These are phyloP conservation scores for Prosopis cineraria DNA, from an alignment of 306 rosid genomes.

Conservation along the genomic window DNA sequence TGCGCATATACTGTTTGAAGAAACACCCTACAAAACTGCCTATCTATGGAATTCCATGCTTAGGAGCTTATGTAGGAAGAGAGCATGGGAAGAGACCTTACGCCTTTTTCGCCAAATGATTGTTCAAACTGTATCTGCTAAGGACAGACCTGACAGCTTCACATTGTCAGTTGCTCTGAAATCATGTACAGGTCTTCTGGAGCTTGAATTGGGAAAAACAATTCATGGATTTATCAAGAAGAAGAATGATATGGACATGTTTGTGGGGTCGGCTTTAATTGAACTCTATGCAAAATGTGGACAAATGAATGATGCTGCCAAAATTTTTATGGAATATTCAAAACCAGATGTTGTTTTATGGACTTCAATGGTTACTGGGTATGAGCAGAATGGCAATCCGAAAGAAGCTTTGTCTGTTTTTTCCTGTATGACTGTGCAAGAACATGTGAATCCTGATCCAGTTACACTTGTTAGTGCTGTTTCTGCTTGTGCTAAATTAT, in stretches of 20 bases:
- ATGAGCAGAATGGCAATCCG: slow-evolving; percentile 62
- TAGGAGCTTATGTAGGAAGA: slow-evolving; percentile 52
- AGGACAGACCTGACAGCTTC: slow-evolving; percentile 60
- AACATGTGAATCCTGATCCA: slow-evolving; percentile 46
- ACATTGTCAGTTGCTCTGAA: slow-evolving; percentile 64
- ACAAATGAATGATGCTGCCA: slow-evolving; percentile 54
- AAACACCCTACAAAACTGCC: slow-evolving; percentile 52
- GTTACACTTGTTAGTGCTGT: slow-evolving; percentile 74
- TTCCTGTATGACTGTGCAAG: slow-evolving; percentile 50
- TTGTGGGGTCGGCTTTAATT: slow-evolving; percentile 72
- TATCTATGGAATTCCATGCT: slow-evolving; percentile 70
- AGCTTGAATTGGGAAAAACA: slow-evolving; percentile 47
- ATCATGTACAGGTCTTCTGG: slow-evolving; percentile 57
- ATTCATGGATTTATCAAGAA: slow-evolving; percentile 69
- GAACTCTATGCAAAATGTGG: slow-evolving; percentile 73
- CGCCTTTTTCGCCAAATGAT: slow-evolving; percentile 54
- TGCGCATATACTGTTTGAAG: slow-evolving; percentile 66
- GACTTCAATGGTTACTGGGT: slow-evolving; percentile 71
- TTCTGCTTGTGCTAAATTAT: slow-evolving; percentile 69
- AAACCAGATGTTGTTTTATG: slow-evolving; percentile 70
- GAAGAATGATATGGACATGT: slow-evolving; percentile 53
- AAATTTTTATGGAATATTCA: slow-evolving; percentile 57
- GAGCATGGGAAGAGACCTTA: slow-evolving; percentile 57
- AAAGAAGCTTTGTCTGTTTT: slow-evolving; percentile 60
- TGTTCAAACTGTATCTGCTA: slow-evolving; percentile 21